These are phyloP conservation scores for Paramyrothecium roridum DNA, from an alignment of 2,329 filamentous ascomycete species.

Conservation along the genomic window DNA sequence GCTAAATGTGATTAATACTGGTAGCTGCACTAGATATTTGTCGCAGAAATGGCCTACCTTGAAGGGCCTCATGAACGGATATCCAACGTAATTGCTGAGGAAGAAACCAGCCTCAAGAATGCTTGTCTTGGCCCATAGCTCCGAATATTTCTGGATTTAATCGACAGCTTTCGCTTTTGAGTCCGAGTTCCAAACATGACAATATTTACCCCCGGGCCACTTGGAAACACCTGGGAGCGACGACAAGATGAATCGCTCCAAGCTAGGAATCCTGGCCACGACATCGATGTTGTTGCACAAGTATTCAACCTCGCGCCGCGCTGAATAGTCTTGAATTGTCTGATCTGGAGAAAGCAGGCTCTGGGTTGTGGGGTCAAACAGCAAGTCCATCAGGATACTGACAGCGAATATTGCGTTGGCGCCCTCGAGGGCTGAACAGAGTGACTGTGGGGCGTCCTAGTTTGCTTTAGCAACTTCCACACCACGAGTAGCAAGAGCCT, in stretches of 20 bases:
- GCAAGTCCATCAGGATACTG: no score
- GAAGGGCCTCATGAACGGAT: neutral
- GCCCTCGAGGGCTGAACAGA: slow-evolving; percentile 16
- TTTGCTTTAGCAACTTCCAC: slow-evolving; percentile 18
- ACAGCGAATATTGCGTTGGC: slow-evolving; percentile 22
- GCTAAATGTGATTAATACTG: slow-evolving; percentile 10
- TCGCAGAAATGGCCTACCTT: slow-evolving; percentile 4
- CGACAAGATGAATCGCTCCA: slow-evolving; percentile 36
- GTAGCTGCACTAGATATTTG: neutral
- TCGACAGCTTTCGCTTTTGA: slow-evolving; percentile 30
- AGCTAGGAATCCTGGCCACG: slow-evolving; percentile 21
- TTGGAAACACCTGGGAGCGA: slow-evolving; percentile 29
- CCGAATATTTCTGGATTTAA: slow-evolving; percentile 18
- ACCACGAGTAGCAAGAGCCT: slow-evolving; percentile 12
- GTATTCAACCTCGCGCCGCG: no score
- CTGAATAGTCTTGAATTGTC: no score
- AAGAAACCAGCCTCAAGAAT: slow-evolving; percentile 12
- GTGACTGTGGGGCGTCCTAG: slow-evolving; percentile 9
- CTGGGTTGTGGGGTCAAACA: no score
- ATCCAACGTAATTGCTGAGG: slow-evolving; percentile 10
- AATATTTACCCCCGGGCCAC: slow-evolving; percentile 37
- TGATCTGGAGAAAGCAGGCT: no score
- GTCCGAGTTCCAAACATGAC: slow-evolving; percentile 36
- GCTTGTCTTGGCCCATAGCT: slow-evolving; percentile 17
- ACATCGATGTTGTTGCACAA: slow-evolving; percentile 31